These are phyloP conservation scores for Microbotryomycetes sp. DNA, from an alignment of 1,284 basidiomycete species.

Conservation along the genomic window DNA sequence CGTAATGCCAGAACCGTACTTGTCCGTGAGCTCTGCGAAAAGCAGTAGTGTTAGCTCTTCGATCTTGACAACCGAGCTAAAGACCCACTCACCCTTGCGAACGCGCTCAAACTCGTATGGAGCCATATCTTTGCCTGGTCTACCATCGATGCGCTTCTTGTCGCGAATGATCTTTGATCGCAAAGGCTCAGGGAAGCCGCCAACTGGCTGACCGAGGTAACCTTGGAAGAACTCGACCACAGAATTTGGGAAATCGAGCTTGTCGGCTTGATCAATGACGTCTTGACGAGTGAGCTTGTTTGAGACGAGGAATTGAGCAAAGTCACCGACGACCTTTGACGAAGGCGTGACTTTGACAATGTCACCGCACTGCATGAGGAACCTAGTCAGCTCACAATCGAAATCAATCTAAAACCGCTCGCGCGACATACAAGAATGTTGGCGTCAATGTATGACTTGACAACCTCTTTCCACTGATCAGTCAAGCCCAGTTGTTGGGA, in stretches of 20 bases:
- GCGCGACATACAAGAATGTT: slow-evolving; percentile 71
- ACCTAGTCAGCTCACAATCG: slow-evolving; percentile 7
- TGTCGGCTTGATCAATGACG: slow-evolving; percentile 75
- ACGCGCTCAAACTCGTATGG: slow-evolving; percentile 83
- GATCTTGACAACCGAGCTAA: too few relatives aligned
- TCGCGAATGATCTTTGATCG: slow-evolving; percentile 87
- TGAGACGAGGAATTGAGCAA: slow-evolving; percentile 78
- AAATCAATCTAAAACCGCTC: slow-evolving; percentile 28
- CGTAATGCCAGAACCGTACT: slow-evolving; percentile 90
- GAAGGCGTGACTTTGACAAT: slow-evolving; percentile 99
- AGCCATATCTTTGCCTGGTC: slow-evolving; percentile 79
- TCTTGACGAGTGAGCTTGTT: slow-evolving; percentile 83
- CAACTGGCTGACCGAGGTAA: slow-evolving; percentile 91
- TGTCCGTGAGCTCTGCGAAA: slow-evolving; percentile 72
- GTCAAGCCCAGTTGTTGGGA: slow-evolving; percentile 94
- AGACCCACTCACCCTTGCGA: slow-evolving; percentile 47
- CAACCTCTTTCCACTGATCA: slow-evolving; percentile 89
- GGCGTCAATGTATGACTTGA: slow-evolving; percentile 98
- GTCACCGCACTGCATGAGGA: slow-evolving; percentile 70
- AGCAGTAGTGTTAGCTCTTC: too few relatives aligned
- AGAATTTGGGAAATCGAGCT: slow-evolving; percentile 90
- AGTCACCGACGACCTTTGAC: slow-evolving; percentile 98
- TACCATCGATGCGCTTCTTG: slow-evolving; percentile 85
- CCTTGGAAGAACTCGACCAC: slow-evolving; percentile 55
- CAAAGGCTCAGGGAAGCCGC: slow-evolving; percentile 96